Conservation (phyloP, 1,139 yeast species). For the Hanseniaspora sp. region DNA sequence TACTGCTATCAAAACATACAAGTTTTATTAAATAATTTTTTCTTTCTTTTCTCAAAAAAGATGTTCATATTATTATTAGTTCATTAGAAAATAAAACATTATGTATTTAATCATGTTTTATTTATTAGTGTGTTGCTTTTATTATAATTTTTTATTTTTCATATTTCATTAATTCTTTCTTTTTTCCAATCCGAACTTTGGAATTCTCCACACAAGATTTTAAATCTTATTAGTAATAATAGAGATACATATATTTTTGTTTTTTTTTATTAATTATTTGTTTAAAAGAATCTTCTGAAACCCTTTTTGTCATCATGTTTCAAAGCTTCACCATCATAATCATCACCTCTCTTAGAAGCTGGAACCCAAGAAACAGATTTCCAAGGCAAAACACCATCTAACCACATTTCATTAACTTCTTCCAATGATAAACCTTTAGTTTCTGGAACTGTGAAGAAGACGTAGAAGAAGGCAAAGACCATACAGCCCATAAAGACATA, state of each 20-base stretch:
- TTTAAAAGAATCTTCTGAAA: slow-evolving; percentile 17
- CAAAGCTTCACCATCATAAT: slow-evolving; percentile 18
- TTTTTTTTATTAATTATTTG: neutral
- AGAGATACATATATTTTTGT: no score
- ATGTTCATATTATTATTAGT: no score
- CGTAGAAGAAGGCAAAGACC: slow-evolving; percentile 46
- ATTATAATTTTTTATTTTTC: no score
- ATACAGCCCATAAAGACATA: slow-evolving; percentile 61
- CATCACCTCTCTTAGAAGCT: slow-evolving; percentile 19
- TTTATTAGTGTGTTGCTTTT: neutral
- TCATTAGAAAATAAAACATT: no score
- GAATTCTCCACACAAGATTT: no score
- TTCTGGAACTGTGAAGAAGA: slow-evolving; percentile 52
- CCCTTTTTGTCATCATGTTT: slow-evolving; percentile 18
- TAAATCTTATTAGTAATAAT: no score
- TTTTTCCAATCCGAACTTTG: no score
- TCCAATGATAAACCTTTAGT: slow-evolving; percentile 59
- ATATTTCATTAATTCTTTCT: no score
- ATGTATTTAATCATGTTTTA: neutral
- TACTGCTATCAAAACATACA: no score
- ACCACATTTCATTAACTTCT: slow-evolving; percentile 54
- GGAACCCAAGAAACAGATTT: slow-evolving; percentile 29
- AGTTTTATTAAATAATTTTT: no score
- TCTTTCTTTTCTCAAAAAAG: no score
- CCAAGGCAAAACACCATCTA: slow-evolving; percentile 36